phyloP scores from a whole-genome alignment of 2,329 filamentous ascomycete genomes.

The Penicillium nordicum region DNA sequence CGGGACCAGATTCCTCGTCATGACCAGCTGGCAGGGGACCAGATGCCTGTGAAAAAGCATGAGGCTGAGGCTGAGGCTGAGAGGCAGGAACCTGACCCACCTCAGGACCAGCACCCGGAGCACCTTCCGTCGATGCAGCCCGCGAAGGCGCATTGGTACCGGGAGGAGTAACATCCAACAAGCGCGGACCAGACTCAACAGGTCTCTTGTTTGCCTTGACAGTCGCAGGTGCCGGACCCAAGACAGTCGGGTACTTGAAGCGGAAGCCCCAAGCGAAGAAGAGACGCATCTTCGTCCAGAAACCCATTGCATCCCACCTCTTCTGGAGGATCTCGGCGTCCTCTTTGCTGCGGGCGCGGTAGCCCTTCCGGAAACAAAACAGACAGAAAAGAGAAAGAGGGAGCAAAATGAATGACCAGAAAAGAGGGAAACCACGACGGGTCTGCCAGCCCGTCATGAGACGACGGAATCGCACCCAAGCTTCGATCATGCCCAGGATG shows the following conservation, averaged over 20 bases:
- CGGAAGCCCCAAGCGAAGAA: constrained; percentile 32
- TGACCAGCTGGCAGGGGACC: not conserved
- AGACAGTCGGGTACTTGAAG: constrained; percentile 28
- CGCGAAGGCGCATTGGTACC: not conserved
- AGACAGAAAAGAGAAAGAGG: constrained; percentile 22
- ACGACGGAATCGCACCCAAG: constrained; percentile 31
- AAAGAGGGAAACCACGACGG: constrained; percentile 31
- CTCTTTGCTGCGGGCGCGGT: constrained; percentile 25
- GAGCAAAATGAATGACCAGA: constrained; percentile 27
- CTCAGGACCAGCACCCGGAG: constrained; percentile 5
- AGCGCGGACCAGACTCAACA: constrained; percentile 14
- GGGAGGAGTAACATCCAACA: constrained; percentile 10
- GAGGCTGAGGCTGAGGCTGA: not conserved
- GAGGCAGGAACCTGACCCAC: not conserved
- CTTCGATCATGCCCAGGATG: constrained; percentile 30
- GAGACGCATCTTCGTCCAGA: constrained; percentile 25
- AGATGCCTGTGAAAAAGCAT: not conserved
- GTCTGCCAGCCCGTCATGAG: constrained; percentile 36
- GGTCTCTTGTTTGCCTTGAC: constrained; percentile 24
- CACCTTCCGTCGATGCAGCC: not conserved
- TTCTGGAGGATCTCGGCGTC: constrained; percentile 26
- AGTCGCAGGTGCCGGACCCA: constrained; percentile 26
- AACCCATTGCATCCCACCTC: constrained; percentile 26
- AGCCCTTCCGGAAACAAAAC: constrained; percentile 28
- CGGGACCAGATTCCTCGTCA: constrained; percentile 13